Percentiles rank a stretch among this genome's conserved stretches.
Conservation (phyloP, 805 yeast species). For the Schizosaccharomyces osmophilus region DNA sequence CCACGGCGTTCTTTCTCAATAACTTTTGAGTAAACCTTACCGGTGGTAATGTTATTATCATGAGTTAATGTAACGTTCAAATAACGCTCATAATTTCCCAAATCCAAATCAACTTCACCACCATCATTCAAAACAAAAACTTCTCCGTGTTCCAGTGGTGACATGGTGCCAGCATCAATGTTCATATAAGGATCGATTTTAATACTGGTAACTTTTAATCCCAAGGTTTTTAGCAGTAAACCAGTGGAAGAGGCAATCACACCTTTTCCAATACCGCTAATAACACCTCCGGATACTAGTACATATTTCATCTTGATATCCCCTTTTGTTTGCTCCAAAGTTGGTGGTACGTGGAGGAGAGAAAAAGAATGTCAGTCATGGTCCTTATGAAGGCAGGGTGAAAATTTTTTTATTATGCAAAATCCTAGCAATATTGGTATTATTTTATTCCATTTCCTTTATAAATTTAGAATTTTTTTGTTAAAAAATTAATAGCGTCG, state of each 20-base stretch:
- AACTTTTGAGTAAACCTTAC: slow-evolving; percentile 83
- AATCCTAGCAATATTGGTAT: too few relatives aligned
- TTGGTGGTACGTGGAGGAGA: slow-evolving; percentile 2
- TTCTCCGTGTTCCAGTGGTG: slow-evolving; percentile 97
- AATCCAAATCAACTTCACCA: slow-evolving; percentile 93
- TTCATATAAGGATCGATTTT: slow-evolving; percentile 98
- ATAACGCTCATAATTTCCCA: slow-evolving; percentile 95
- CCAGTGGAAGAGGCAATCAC: slow-evolving; percentile 94
- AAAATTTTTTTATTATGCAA: not conserved
- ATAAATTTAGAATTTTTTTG: too few relatives aligned
- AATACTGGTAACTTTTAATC: slow-evolving; percentile 85
- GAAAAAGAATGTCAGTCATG: not conserved
- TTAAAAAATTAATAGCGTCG: too few relatives aligned
- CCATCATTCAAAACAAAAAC: slow-evolving; percentile 95
- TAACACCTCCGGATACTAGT: slow-evolving; percentile 93
- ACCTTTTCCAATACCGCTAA: slow-evolving; percentile 97
- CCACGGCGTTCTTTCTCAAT: slow-evolving; percentile 69
- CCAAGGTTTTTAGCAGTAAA: slow-evolving; percentile 72
- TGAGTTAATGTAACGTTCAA: slow-evolving; percentile 75
- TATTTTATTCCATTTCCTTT: too few relatives aligned
- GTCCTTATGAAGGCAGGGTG: not conserved
- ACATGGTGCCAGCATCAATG: slow-evolving; percentile 98
- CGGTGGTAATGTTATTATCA: slow-evolving; percentile 94
- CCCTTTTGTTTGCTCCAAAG: slow-evolving; percentile 1
- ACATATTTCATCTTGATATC: slow-evolving; percentile 70